Conservation (phyloP, 75 land plant species). For the Selaginella tamariscina region DNA sequence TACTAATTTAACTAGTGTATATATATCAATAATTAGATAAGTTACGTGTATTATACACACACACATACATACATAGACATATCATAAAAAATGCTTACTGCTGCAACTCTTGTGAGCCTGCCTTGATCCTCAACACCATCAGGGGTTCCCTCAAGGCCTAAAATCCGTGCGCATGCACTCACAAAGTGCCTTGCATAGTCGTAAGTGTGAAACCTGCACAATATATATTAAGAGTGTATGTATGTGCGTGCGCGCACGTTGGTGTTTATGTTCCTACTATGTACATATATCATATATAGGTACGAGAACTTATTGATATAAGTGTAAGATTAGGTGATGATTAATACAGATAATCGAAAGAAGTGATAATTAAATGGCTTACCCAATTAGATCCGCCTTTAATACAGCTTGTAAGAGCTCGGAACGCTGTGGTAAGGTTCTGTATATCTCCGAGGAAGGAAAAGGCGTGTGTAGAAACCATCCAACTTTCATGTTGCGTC, state of each 20-base stretch:
- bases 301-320: too few species aligned
- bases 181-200: slow-evolving; percentile 14
- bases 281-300: too few species aligned
- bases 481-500: slow-evolving; percentile 6
- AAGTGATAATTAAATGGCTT: background rate
- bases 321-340: too few species aligned
- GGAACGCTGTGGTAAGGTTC: slow-evolving; percentile 8
- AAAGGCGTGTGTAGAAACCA: slow-evolving; percentile 12
- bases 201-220: slow-evolving; percentile 10
- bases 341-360: background rate
- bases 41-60: too few species aligned
- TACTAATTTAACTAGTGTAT: too few species aligned
- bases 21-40: too few species aligned
- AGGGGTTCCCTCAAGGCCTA: slow-evolving; percentile 5
- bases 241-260: too few species aligned
- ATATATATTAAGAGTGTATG: too few species aligned
- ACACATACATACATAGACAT: background rate
- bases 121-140: slow-evolving; percentile 12
- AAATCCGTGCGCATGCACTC: slow-evolving; percentile 10
- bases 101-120: slow-evolving; percentile 1
- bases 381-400: slow-evolving; percentile 11
- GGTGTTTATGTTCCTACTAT: too few species aligned
- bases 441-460: slow-evolving; percentile 8
- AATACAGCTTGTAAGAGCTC: slow-evolving; percentile 8
- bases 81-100: background rate